phyloP scores from a whole-genome alignment of 177 flowering plant species.

The Vitis hybrid region DNA sequence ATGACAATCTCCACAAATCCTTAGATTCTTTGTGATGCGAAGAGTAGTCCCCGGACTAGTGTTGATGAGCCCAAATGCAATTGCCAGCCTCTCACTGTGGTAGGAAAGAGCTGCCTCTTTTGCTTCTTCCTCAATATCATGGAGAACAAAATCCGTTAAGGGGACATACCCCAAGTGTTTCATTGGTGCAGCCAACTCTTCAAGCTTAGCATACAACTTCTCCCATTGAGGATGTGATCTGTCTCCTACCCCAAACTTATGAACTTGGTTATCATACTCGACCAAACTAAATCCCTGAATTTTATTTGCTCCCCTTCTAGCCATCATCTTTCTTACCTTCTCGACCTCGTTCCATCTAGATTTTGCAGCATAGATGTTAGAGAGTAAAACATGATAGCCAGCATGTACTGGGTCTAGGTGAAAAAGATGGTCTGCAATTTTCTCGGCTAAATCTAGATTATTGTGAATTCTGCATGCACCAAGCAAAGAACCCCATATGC shows the following conservation, averaged over 20 bases:
- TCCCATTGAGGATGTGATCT: slow-evolving; percentile 24
- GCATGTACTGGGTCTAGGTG: slow-evolving; percentile 33
- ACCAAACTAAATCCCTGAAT: slow-evolving; percentile 36
- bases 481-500: slow-evolving; percentile 43
- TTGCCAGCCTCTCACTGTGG: slow-evolving; percentile 31
- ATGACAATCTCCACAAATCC: slow-evolving; percentile 40
- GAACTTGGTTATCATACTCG: slow-evolving; percentile 20
- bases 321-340: slow-evolving; percentile 30
- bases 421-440: slow-evolving; percentile 28
- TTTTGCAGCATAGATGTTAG: slow-evolving; percentile 44
- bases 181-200: slow-evolving; percentile 12
- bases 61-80: slow-evolving; percentile 44
- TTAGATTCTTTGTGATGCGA: slow-evolving; percentile 39
- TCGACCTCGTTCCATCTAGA: slow-evolving; percentile 37
- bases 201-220: slow-evolving; percentile 10
- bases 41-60: slow-evolving; percentile 29
- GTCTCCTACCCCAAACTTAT: slow-evolving; percentile 25
- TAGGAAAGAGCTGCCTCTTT: slow-evolving; percentile 33
- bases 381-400: slow-evolving; percentile 41
- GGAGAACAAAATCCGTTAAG: slow-evolving; percentile 32
- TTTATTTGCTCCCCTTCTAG: slow-evolving; percentile 26
- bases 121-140: slow-evolving; percentile 44
- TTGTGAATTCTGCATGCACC: slow-evolving; percentile 39
- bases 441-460: slow-evolving; percentile 32
- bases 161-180: slow-evolving; percentile 36